These are phyloP conservation scores for Lichtheimia ornata DNA, from an alignment of 371 early-diverging fungal species.

Conservation along the genomic window DNA sequence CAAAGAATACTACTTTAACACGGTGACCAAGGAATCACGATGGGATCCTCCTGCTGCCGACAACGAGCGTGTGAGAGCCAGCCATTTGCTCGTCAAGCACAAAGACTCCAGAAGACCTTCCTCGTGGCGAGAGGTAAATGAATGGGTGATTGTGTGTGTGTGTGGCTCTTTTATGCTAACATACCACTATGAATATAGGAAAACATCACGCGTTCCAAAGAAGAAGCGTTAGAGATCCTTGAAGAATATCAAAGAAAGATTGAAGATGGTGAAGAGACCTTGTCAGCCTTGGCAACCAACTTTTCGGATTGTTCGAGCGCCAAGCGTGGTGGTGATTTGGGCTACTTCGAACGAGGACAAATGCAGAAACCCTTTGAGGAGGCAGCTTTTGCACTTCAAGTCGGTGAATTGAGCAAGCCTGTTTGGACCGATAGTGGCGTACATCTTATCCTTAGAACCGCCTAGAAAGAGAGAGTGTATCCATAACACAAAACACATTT, in stretches of 20 bases:
- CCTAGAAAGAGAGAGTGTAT: conserved; percentile 34
- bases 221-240: conserved; percentile 81
- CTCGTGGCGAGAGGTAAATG: conserved; percentile 88
- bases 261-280: conserved; percentile 54
- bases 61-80: conserved; percentile 70
- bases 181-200: conserved; percentile 38
- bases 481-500: too few relatives aligned
- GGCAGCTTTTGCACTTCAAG: conserved; percentile 83
- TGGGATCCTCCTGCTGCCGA: conserved; percentile 79
- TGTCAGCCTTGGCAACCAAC: conserved; percentile 71
- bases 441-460: conserved; percentile 90
- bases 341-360: conserved; percentile 80
- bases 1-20: conserved; percentile 88
- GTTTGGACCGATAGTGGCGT: conserved; percentile 93
- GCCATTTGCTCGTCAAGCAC: conserved; percentile 94
- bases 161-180: not conserved
- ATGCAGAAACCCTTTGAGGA: conserved; percentile 91
- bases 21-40: conserved; percentile 72
- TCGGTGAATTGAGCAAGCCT: conserved; percentile 82
- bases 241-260: conserved; percentile 60
- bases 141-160: not conserved
- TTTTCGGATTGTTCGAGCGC: conserved; percentile 92
- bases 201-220: conserved; percentile 82
- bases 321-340: conserved; percentile 87
- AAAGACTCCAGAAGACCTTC: conserved; percentile 82